phyloP scores from a whole-genome alignment of 257 asterid species.

The Osmanthus fragrans region DNA sequence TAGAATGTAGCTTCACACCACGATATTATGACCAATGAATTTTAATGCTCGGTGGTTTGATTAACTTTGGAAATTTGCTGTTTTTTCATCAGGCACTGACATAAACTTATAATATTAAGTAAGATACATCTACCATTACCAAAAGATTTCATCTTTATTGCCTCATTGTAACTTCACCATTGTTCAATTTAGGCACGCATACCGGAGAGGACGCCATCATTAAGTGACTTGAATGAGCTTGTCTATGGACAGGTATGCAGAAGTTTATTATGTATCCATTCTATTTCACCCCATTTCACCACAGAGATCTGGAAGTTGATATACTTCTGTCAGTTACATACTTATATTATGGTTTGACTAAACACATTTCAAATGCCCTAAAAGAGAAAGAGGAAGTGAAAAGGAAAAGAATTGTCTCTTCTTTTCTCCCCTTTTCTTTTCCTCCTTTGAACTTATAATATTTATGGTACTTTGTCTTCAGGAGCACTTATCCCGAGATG shows the following conservation, averaged over 20 bases:
- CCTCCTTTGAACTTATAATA: slow-evolving; percentile 22
- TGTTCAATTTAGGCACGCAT: slow-evolving; percentile 62
- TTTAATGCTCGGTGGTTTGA: slow-evolving; percentile 3
- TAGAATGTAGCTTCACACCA: neutral
- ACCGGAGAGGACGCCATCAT: slow-evolving; percentile 82
- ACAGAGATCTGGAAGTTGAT: slow-evolving; percentile 1
- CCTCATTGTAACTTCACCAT: neutral
- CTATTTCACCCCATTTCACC: neutral
- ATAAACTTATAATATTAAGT: slow-evolving; percentile 1
- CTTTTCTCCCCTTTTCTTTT: slow-evolving; percentile 1
- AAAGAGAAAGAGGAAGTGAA: slow-evolving; percentile 3
- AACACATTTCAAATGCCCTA: slow-evolving; percentile 3
- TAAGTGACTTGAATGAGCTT: slow-evolving; percentile 79
- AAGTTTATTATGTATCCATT: slow-evolving; percentile 1
- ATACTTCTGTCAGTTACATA: slow-evolving; percentile 7
- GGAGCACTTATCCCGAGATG: slow-evolving; percentile 92
- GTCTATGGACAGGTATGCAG: slow-evolving; percentile 86
- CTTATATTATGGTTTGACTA: slow-evolving; percentile 8
- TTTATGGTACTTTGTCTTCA: slow-evolving; percentile 43
- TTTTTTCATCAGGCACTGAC: slow-evolving; percentile 7
- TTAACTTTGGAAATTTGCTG: slow-evolving; percentile 6
- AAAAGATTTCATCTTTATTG: slow-evolving; percentile 11
- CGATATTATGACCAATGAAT: neutral
- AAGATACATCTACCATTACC: neutral
- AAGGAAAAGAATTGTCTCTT: neutral